Evolutionary conservation across 768 basidiomycete species (phyloP).

Genomic region (Harrya chromipes): DNA sequence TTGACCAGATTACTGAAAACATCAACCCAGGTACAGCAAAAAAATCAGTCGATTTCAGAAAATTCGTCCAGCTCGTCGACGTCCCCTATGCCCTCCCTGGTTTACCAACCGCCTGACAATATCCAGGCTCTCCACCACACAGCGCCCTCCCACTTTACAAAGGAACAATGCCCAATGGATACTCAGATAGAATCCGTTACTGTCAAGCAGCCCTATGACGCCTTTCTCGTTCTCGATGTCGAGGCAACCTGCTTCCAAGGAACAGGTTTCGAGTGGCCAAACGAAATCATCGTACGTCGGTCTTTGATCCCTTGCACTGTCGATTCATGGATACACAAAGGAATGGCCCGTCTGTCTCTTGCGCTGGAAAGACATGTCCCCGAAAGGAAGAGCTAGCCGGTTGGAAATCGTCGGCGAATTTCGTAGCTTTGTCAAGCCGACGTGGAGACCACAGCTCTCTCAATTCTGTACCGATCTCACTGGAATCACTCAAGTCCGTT

Average conservation of each 20-base stretch:
- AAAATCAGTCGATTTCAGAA: neutral
- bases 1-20: neutral
- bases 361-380: slow-evolving; percentile 67
- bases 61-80: neutral
- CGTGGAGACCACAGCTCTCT: slow-evolving; percentile 79
- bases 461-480: slow-evolving; percentile 85
- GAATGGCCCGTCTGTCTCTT: slow-evolving; percentile 93
- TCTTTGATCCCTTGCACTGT: slow-evolving; percentile 22
- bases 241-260: slow-evolving; percentile 79
- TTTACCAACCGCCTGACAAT: slow-evolving; percentile 8
- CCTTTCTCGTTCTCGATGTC: slow-evolving; percentile 85
- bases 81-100: slow-evolving; percentile 18
- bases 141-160: slow-evolving; percentile 1
- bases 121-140: slow-evolving; percentile 1
- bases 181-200: slow-evolving; percentile 11
- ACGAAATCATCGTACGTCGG: slow-evolving; percentile 86
- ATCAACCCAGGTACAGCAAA: neutral
- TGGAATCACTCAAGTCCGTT: slow-evolving; percentile 85
- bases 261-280: slow-evolving; percentile 75
- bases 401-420: slow-evolving; percentile 80
- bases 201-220: slow-evolving; percentile 57
- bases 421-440: slow-evolving; percentile 83
- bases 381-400: slow-evolving; percentile 47
- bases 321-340: no score
- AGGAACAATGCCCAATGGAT: neutral